Evolutionary conservation across 2,329 filamentous ascomycete genomes (phyloP).

Genomic region (Stachybotrys chartarum): DNA sequence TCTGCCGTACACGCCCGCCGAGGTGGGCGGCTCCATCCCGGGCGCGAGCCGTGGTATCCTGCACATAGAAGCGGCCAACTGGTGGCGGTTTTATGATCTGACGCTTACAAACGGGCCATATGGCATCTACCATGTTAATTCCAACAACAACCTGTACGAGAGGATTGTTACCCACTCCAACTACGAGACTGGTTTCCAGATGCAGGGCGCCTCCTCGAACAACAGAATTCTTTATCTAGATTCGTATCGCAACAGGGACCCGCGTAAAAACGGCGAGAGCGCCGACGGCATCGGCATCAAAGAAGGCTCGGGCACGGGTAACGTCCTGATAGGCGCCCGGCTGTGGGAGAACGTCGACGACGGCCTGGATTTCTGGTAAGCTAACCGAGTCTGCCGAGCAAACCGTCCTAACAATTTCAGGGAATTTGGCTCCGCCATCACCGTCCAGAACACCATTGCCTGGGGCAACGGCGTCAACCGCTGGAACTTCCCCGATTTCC

Average conservation of each 20-base stretch:
- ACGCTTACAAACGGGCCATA: slow-evolving; percentile 28
- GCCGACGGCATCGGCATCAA: slow-evolving; percentile 43
- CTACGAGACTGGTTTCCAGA: slow-evolving; percentile 29
- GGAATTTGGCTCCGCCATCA: slow-evolving; percentile 32
- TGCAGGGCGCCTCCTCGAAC: slow-evolving; percentile 22
- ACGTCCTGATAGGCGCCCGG: slow-evolving; percentile 34
- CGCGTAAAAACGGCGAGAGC: slow-evolving; percentile 43
- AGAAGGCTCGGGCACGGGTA: slow-evolving; percentile 36
- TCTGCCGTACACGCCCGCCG: slow-evolving; percentile 31
- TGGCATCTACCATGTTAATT: slow-evolving; percentile 26
- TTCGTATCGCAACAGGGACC: slow-evolving; percentile 36
- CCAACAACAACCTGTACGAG: slow-evolving; percentile 29
- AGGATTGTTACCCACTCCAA: slow-evolving; percentile 28
- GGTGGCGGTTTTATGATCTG: slow-evolving; percentile 37
- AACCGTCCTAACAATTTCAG: slow-evolving; percentile 1
- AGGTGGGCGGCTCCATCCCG: slow-evolving; percentile 28
- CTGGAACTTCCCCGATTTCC: slow-evolving; percentile 34
- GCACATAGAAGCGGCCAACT: slow-evolving; percentile 35
- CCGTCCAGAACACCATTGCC: slow-evolving; percentile 33
- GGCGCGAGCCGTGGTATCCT: slow-evolving; percentile 36
- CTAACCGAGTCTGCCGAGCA: background rate
- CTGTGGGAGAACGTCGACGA: slow-evolving; percentile 46
- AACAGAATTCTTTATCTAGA: slow-evolving; percentile 35
- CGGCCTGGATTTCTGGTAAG: slow-evolving; percentile 22
- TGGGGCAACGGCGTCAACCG: slow-evolving; percentile 40